Evolutionary conservation across 148 eudicot species (phyloP).

Genomic region (Rhododendron ferrugineum): DNA sequence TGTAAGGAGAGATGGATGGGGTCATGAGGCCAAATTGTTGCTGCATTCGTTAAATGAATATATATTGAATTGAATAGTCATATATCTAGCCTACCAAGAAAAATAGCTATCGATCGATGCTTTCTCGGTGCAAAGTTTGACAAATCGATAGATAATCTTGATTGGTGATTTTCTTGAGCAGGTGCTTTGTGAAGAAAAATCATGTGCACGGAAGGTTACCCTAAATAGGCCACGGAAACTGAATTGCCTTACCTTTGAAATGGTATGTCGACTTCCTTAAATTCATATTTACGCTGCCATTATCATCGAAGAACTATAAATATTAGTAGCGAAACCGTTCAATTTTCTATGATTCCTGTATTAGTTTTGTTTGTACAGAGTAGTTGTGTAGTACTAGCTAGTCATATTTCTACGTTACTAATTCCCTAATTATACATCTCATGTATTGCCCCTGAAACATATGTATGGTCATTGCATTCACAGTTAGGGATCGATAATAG

Average conservation of each 20-base stretch:
- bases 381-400: background rate
- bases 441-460: background rate
- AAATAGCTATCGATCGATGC: background rate
- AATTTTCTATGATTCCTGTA: background rate
- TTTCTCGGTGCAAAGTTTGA: background rate
- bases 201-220: constrained; percentile 1
- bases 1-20: background rate
- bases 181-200: constrained; percentile 15
- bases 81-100: background rate
- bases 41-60: background rate
- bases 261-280: constrained; percentile 7
- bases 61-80: background rate
- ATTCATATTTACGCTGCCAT: background rate
- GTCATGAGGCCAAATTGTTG: background rate
- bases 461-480: background rate
- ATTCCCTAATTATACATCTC: background rate
- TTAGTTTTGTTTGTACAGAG: background rate
- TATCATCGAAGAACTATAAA: background rate
- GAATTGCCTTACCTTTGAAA: constrained; percentile 13
- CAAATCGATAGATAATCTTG: background rate
- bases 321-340: background rate
- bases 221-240: constrained; percentile 16
- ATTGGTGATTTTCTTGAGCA: background rate
- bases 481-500: background rate
- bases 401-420: background rate